Base-by-base conservation (phyloP, 2,329 filamentous ascomycete species). In the Grosmannia clavigera region DNA sequence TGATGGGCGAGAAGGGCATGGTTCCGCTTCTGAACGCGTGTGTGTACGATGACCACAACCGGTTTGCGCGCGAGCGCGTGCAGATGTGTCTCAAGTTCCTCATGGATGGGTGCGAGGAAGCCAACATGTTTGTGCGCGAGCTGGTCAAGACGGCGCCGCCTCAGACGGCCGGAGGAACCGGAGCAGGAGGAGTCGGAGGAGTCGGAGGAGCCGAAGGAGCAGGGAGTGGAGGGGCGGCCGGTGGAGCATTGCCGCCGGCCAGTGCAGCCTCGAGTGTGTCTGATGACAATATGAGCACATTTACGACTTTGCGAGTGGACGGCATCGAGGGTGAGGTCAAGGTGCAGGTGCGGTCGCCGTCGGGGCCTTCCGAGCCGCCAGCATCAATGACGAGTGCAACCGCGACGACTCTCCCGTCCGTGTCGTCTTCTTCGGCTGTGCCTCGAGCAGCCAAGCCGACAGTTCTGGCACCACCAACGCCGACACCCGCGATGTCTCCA, bases 41-140 rank as follows among this genome's bases (percentile, higher is more conserved):
- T 67, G 82, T 85, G 38, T 94, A 94, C 69, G 92, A 97, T 69
- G 90, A 92, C 66, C 85, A 95, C 73, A 96, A 96, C 68, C 90
- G 91, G 0, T 96, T 92, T 69, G 92, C 95, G 64, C 90, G 92
- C 67, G 92, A 97, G 71, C 88, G 92, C 64, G 89, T 90, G 3
- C 90, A 92, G 57, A 85, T 95, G 70, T 92, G 88, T 65, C 79
- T 95, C n/a, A 92, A 92, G 69, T 95, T 85, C 81, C 77, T 88
- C 6, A 81, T 89, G 73, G 86, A 89, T 66, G 87, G 86, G 14
- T 90, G 85, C 62, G 81, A 85, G 38, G 85, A 85, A 60, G 89
- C 88, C 19, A 86, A 87, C 64, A 79, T 82, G 38, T 87, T 88
- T 66, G 83, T 92, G 58, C 79, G 84, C 59, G 82, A 85, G 57